Base-by-base conservation (phyloP, 78 protist species). In the Dictyostelium firmibasis region DNA sequence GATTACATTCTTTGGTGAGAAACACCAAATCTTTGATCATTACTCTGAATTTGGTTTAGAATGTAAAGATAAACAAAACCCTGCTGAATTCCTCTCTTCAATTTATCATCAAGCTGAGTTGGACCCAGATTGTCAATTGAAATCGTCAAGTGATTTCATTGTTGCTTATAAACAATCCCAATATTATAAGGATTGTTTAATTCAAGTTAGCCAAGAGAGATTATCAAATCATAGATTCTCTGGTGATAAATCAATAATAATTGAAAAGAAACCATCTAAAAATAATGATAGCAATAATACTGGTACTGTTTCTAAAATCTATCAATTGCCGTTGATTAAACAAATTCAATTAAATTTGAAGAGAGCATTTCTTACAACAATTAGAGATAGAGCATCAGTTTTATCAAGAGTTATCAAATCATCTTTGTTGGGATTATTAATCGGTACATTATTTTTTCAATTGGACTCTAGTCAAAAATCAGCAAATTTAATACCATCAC, bases 321-420 rank as follows among this genome's bases (percentile, higher is more conserved):
- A 76, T 60, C 86, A 89, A 33, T 29, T 64, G 33, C 14, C 88
- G 67, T 18, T 81, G 2, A 11, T 38, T 11, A 64, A 47, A n/a
- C 94, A 89, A 70, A 81, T 89, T 31, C 20, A 11, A 64, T 47
- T 81, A 33, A 36, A 29, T 81, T 36, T 81, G 9, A 81, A 81
- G 29, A 60, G 94, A 70, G 81, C 76, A 25, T 89, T 89, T 89
- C 20, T 69, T 9, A 89, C 74, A 79, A 81, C 87, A 16, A 79
- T 31, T 35, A 89, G 94, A 81, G 94, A 89, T 50, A 81, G 94
- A 76, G 25, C 94, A 27, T 38, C 87, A n/a, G 18, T 89, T 5
- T 29, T 75, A 3, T 81, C 94, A 25, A 60, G 94, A 53, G 9
- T 89, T 38, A 7, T 81, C 2, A 89, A 89, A 57, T 41, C 81